Base-by-base conservation (phyloP, 1,139 yeast species). In the Pichia cactophila region DNA sequence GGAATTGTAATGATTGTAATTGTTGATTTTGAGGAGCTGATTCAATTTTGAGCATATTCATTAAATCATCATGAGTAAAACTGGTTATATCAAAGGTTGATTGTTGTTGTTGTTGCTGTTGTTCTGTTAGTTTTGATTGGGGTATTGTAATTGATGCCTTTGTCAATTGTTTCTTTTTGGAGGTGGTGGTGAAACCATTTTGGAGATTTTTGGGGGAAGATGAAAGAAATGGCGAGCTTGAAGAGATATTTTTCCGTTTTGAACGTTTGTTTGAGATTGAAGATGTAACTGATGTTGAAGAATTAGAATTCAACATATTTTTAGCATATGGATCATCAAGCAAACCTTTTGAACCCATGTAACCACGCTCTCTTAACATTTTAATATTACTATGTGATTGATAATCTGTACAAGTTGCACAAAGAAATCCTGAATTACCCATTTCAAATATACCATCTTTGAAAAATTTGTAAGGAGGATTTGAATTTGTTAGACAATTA, bases 371-470 rank as follows among this genome's bases (percentile, higher is more conserved):
- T 26, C 68, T 55, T 29, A 65, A 49, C 26, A 50, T 46, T 33
- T 54, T 53, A 4, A 48, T 46, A 48, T 63, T 62, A 46, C 54
- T 48, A 43, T 56, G 53, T 12, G 53, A 42, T 41, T 61, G 58
- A 35, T 56, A 48, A 17, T 50, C 49, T 26, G 60, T 56, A 49
- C 69, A 66, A 33, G 56, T 55, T 36, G 50, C 39, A 50, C 69
- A 66, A 33, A 66, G 50, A n/a, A 59, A 51, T 3, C 69, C 69
- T 2, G 68, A 56, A 52, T 64, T 65, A 23, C 65, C 67, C 41
- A 58, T 57, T 48, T 65, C 64, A 43, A 60, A 64, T 9, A 63
- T 56, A 1, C 69, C 69, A 20, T 59, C 62, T 33, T 56, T 59
- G 47, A 62, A 57, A 40, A 58, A 64, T 50, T 61, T 65, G 56